A percentile compares a stretch with the other conserved stretches of the same genome.
phyloP scores from a whole-genome alignment of 805 yeast genomes.

The Nakazawaea holstii region DNA sequence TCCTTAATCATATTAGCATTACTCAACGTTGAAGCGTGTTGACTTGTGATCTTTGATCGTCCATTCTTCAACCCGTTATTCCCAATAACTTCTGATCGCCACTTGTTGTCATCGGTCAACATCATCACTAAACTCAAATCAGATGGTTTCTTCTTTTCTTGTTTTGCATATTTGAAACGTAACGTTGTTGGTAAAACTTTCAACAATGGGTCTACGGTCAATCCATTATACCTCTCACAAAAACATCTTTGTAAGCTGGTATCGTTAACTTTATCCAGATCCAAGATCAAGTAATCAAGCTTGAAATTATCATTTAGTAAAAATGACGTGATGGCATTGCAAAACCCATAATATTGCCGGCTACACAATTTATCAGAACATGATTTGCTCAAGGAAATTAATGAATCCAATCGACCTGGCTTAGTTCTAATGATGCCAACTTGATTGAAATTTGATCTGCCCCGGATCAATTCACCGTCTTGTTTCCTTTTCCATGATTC shows the following conservation, averaged over 20 bases:
- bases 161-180: slow-evolving; percentile 9
- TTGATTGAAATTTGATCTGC: slow-evolving; percentile 51
- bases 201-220: slow-evolving; percentile 5
- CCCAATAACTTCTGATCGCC: slow-evolving; percentile 34
- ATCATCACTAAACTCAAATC: slow-evolving; percentile 24
- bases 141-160: slow-evolving; percentile 14
- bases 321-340: slow-evolving; percentile 38
- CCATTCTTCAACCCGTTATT: slow-evolving; percentile 60
- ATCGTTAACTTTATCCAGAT: slow-evolving; percentile 22
- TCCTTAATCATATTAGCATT: neutral
- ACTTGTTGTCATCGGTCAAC: slow-evolving; percentile 11
- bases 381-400: slow-evolving; percentile 68
- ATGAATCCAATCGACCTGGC: slow-evolving; percentile 86
- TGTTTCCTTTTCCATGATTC: slow-evolving; percentile 1
- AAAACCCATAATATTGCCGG: slow-evolving; percentile 52
- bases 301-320: slow-evolving; percentile 28
- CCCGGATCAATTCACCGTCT: slow-evolving; percentile 36
- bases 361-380: slow-evolving; percentile 81
- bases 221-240: slow-evolving; percentile 14
- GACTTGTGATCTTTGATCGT: slow-evolving; percentile 14
- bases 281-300: slow-evolving; percentile 47
- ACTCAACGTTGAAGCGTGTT: neutral
- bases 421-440: slow-evolving; percentile 79
- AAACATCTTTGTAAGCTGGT: slow-evolving; percentile 39
- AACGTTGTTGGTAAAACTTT: slow-evolving; percentile 14